Evolutionary conservation across 2,329 filamentous ascomycete species (phyloP).

Genomic region (Coniochaeta ligniaria): DNA sequence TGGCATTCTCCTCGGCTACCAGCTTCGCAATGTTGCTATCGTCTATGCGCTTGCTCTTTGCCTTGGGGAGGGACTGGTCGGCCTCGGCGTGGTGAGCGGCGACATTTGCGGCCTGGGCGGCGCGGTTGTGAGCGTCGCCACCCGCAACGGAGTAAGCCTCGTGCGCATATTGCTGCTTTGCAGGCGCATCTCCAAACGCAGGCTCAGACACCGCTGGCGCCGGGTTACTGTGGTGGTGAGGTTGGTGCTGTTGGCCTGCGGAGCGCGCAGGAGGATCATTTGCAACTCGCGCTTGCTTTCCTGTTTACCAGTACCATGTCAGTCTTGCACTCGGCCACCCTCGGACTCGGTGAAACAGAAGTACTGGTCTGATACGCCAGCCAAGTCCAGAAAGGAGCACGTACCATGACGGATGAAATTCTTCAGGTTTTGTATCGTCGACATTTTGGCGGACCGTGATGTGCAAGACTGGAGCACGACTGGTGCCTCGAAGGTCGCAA

Average conservation of each 20-base stretch:
- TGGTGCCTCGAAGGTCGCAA: neutral
- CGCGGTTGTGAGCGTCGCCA: constrained; percentile 57
- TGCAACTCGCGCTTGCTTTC: constrained; percentile 77
- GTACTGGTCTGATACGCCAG: neutral
- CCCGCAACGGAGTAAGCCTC: constrained; percentile 54
- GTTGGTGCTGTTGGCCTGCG: constrained; percentile 46
- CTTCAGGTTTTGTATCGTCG: constrained; percentile 88
- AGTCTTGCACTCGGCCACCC: constrained; percentile 11
- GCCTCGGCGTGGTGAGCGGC: constrained; percentile 57
- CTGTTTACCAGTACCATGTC: constrained; percentile 30
- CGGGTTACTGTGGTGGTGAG: constrained; percentile 45
- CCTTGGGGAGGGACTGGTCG: constrained; percentile 43
- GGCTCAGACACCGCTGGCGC: constrained; percentile 34
- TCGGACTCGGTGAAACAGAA: neutral
- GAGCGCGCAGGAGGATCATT: constrained; percentile 39
- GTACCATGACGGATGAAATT: constrained; percentile 92
- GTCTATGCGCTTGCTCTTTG: constrained; percentile 38
- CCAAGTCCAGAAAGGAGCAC: constrained; percentile 12
- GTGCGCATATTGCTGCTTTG: constrained; percentile 41
- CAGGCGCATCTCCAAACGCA: constrained; percentile 23
- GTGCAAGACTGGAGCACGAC: neutral
- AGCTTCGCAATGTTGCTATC: constrained; percentile 75
- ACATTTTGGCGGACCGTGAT: constrained; percentile 34
- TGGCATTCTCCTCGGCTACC: constrained; percentile 85
- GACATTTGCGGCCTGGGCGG: constrained; percentile 58